Evolutionary conservation across 2,329 filamentous ascomycete species (phyloP), one percentile per base, ranked within the genome.

Genomic region (Ophiocordyceps camponoti-saundersi): DNA sequence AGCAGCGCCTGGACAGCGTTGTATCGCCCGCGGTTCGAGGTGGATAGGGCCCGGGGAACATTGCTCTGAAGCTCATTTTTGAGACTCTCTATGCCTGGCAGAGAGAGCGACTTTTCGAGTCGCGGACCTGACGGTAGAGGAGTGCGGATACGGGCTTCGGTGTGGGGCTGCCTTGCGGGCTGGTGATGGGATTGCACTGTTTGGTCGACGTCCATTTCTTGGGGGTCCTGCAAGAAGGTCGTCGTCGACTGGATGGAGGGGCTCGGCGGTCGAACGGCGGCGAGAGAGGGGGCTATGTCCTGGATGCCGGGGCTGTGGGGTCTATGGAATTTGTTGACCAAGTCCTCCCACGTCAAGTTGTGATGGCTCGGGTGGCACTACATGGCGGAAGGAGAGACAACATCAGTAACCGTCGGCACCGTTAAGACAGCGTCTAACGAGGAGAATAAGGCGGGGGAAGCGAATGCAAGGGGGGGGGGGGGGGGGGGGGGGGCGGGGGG

Each of bases 341-440:
- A 70, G 50, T 77, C 73, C 56, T 77, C 73, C 73, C 74, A 79
- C 12, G 71, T 75, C 72, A 77, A 72, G 52, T 71, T 71, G 52
- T 77, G 74, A 56, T 79, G 75, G 52, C 68, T 72, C 15, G 75
- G 74, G 53, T 77, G 72, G 56, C 75, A 79, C 74, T 75, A 64
- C 26, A 47, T 20, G 18, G 48, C 16, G 29, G 44, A 8, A 40
- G 20, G 16, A 47, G 45, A 18, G 41, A 48, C 32, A 32, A 26
- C 30, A 48, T 44, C 36, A 47, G 45, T 18, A 18, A 40, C 6
- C n/a, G n/a, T 40, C 18, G 18, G 18, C 36, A 18, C n/a, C 10
- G n/a, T 21, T 11, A 18, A 40, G 36, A 40, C 36, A 40, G 36
- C 18, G 36, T 20, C 18, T 11, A 29, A 29, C 36, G 18, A 40